Conservation (phyloP, 768 basidiomycete genomes). For the Tricholoma bakamatsutake region DNA sequence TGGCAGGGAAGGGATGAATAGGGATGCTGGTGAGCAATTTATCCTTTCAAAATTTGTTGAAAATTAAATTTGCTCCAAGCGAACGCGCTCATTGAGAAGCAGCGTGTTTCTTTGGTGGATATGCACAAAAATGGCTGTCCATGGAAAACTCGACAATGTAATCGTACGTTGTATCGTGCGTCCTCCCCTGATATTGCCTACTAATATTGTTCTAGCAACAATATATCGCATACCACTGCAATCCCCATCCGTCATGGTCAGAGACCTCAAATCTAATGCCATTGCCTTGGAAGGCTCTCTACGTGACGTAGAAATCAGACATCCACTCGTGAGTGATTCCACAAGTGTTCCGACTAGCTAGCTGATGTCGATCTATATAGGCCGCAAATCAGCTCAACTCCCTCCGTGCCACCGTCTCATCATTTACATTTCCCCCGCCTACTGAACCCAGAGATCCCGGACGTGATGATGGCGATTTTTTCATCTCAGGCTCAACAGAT, state of each 20-base stretch:
- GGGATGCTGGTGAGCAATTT: constrained; percentile 63
- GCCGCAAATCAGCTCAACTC: constrained; percentile 51
- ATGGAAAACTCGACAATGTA: constrained; percentile 78
- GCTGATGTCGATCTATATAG: constrained; percentile 27
- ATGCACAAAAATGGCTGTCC: constrained; percentile 81
- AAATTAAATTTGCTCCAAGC: constrained; percentile 32
- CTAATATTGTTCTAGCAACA: constrained; percentile 35
- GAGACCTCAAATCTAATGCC: constrained; percentile 54
- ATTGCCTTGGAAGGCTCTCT: constrained; percentile 45
- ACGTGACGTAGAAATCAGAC: constrained; percentile 52
- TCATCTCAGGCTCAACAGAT: constrained; percentile 10
- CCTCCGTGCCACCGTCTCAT: constrained; percentile 41
- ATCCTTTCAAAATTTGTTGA: not conserved
- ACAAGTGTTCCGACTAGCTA: not conserved
- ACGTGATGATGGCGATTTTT: constrained; percentile 11
- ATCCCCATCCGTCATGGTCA: constrained; percentile 56
- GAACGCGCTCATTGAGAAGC: constrained; percentile 68
- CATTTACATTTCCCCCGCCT: constrained; percentile 17
- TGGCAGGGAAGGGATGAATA: constrained; percentile 62
- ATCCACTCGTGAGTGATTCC: constrained; percentile 57
- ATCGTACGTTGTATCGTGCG: constrained; percentile 41
- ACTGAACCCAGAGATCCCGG: not conserved
- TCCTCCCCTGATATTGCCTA: not conserved
- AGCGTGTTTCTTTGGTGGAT: constrained; percentile 55
- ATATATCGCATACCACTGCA: constrained; percentile 74